Evolutionary conservation across 495 filamentous ascomycete genomes (phyloP).

Genomic region (Pyrenopolyporus hunteri): DNA sequence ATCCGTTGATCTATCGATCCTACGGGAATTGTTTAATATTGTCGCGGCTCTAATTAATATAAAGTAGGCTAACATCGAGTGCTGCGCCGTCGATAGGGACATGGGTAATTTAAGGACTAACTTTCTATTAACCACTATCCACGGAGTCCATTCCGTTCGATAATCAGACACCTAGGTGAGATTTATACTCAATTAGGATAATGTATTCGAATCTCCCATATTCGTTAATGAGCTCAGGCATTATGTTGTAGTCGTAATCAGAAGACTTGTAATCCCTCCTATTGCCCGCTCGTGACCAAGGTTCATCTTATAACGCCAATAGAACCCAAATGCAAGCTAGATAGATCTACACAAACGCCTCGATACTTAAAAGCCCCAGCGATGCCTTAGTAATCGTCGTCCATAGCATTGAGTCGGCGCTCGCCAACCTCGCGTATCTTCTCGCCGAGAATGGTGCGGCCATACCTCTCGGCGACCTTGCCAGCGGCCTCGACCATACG

Average conservation of each 20-base stretch:
- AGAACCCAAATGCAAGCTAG: background rate
- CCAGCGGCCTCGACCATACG: slow-evolving; percentile 85
- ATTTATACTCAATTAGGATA: too few species aligned
- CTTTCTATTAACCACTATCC: too few species aligned
- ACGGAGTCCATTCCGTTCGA: too few species aligned
- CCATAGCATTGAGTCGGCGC: slow-evolving; percentile 62
- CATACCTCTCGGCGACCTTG: slow-evolving; percentile 83
- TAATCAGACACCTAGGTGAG: too few species aligned
- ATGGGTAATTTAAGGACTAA: too few species aligned
- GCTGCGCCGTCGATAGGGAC: too few species aligned
- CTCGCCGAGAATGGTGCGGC: slow-evolving; percentile 74
- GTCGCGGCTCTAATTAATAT: too few species aligned
- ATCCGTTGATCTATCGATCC: too few species aligned
- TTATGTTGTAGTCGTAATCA: slow-evolving; percentile 15
- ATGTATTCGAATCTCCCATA: background rate
- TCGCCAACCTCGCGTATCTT: slow-evolving; percentile 86
- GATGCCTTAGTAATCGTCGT: slow-evolving; percentile 47
- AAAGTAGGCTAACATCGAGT: too few species aligned
- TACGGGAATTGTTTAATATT: too few species aligned
- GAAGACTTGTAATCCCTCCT: background rate
- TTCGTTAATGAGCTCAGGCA: background rate
- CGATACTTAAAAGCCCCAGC: background rate
- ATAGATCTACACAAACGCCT: background rate
- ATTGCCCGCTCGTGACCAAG: background rate
- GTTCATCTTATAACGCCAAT: background rate